phyloP scores from a whole-genome alignment of 176 grass and related monocot species.

The Eragrostis curvula region DNA sequence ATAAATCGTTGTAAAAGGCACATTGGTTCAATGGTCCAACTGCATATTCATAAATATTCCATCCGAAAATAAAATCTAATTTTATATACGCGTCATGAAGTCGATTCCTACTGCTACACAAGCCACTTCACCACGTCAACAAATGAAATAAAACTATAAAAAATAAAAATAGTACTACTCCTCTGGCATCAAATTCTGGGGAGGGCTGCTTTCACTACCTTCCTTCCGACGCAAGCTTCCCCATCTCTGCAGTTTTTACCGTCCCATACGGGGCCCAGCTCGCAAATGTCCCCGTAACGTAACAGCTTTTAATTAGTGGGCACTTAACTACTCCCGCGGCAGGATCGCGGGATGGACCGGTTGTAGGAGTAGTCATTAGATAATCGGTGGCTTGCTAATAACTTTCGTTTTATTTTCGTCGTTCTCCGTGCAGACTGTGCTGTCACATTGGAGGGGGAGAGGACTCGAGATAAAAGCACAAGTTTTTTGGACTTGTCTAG shows the following conservation, averaged over 20 bases:
- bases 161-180: background rate
- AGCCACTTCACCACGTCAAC: background rate
- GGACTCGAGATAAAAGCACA: slow-evolving; percentile 22
- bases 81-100: background rate
- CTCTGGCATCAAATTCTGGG: background rate
- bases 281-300: background rate
- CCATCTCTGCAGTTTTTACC: background rate
- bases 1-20: background rate
- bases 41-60: background rate
- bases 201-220: background rate
- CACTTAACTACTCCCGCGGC: background rate
- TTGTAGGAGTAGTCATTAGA: slow-evolving; percentile 26
- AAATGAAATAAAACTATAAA: background rate
- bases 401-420: slow-evolving; percentile 26
- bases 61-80: background rate
- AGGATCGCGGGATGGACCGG: background rate
- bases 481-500: slow-evolving; percentile 24
- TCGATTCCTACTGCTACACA: background rate
- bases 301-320: slow-evolving; percentile 17
- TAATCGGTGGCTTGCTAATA: slow-evolving; percentile 25
- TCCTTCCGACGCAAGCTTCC: slow-evolving; percentile 26
- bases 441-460: slow-evolving; percentile 26
- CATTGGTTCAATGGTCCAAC: background rate
- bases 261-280: background rate
- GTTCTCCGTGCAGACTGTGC: slow-evolving; percentile 46